A percentile compares a stretch with the other conserved stretches of the same genome.
Conservation (phyloP, 2,329 filamentous ascomycete genomes). For the Cladosporium sp. region DNA sequence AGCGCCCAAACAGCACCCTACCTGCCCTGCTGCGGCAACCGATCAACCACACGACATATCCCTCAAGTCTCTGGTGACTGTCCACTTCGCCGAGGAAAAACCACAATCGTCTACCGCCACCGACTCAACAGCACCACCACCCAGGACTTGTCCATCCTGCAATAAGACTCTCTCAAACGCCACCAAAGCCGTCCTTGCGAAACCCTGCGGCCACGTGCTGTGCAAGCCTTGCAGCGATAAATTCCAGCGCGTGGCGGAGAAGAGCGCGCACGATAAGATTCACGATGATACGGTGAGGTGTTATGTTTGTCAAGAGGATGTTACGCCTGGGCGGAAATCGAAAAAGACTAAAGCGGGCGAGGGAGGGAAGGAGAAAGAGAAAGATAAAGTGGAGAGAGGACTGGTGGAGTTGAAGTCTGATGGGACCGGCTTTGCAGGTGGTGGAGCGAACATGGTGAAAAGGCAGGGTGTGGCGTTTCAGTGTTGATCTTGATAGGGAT, state of each 20-base stretch:
- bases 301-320: slow-evolving; percentile 79
- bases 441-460: slow-evolving; percentile 77
- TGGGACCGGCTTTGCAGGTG: slow-evolving; percentile 86
- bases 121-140: slow-evolving; percentile 3
- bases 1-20: slow-evolving; percentile 56
- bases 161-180: slow-evolving; percentile 77
- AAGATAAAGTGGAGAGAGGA: slow-evolving; percentile 58
- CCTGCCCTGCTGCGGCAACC: slow-evolving; percentile 70
- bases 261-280: slow-evolving; percentile 51
- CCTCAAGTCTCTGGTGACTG: slow-evolving; percentile 69
- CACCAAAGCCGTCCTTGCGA: slow-evolving; percentile 75
- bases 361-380: slow-evolving; percentile 42
- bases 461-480: slow-evolving; percentile 78
- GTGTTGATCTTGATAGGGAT: slow-evolving; percentile 32
- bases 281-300: slow-evolving; percentile 57
- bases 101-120: slow-evolving; percentile 36
- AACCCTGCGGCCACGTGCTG: slow-evolving; percentile 86
- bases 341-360: slow-evolving; percentile 26
- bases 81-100: slow-evolving; percentile 56
- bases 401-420: slow-evolving; percentile 77
- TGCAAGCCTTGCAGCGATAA: slow-evolving; percentile 80
- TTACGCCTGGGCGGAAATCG: slow-evolving; percentile 45
- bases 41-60: slow-evolving; percentile 69
- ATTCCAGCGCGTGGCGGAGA: slow-evolving; percentile 66
- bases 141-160: slow-evolving; percentile 74